Percentiles rank a stretch among this genome's conserved stretches.
Evolutionary conservation across 2,329 filamentous ascomycete genomes (phyloP).

Genomic region (Talaromyces sp.): DNA sequence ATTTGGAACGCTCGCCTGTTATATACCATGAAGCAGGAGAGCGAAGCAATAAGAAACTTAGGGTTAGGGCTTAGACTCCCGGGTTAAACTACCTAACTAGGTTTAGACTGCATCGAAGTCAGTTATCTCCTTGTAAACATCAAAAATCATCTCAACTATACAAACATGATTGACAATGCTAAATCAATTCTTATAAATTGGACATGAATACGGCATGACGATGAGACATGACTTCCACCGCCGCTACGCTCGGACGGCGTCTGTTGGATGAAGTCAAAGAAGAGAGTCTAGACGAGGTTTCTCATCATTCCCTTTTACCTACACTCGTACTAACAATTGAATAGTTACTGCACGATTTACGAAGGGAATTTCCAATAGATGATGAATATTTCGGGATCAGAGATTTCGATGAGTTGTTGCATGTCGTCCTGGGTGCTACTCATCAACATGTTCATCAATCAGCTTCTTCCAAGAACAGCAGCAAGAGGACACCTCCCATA

Average conservation of each 20-base stretch:
- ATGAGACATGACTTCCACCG: constrained; percentile 16
- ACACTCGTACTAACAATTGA: background rate
- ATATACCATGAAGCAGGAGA: too few relatives aligned
- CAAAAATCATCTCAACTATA: too few relatives aligned
- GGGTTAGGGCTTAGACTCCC: too few relatives aligned
- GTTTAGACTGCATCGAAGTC: too few relatives aligned
- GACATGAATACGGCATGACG: background rate
- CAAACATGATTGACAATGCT: too few relatives aligned
- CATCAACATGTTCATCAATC: constrained; percentile 2
- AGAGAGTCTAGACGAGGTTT: constrained; percentile 48
- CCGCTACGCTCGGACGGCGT: constrained; percentile 46
- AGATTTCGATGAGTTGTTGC: constrained; percentile 43
- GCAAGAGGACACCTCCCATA: constrained; percentile 30
- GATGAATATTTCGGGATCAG: constrained; percentile 38
- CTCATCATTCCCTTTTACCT: constrained; percentile 16
- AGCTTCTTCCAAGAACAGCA: background rate
- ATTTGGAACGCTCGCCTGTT: background rate
- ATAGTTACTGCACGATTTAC: constrained; percentile 29
- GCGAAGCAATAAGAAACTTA: too few relatives aligned
- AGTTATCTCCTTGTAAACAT: too few relatives aligned
- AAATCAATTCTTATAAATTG: background rate
- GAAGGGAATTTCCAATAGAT: constrained; percentile 22
- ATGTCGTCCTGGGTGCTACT: constrained; percentile 27
- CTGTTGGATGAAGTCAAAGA: constrained; percentile 50
- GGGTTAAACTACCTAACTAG: too few relatives aligned